phyloP scores from a whole-genome alignment of 1,284 basidiomycete genomes.

The Leccinum variabile region DNA sequence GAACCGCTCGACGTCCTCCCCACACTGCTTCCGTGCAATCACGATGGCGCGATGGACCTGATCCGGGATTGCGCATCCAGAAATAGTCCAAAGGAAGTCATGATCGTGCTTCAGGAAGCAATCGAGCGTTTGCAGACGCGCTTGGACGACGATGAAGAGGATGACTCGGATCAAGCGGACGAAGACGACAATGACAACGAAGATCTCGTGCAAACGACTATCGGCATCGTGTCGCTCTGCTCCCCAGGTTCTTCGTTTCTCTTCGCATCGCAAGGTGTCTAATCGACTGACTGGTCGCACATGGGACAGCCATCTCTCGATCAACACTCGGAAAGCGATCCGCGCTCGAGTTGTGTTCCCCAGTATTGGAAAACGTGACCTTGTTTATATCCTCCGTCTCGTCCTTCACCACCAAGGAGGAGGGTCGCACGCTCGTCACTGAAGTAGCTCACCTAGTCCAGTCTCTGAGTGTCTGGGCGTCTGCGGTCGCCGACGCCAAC shows the following conservation, averaged over 20 bases:
- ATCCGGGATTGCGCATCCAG: slow-evolving; percentile 23
- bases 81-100: slow-evolving; percentile 51
- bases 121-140: slow-evolving; percentile 46
- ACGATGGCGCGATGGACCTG: slow-evolving; percentile 23
- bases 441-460: slow-evolving; percentile 37
- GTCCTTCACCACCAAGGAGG: slow-evolving; percentile 26
- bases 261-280: background rate
- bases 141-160: slow-evolving; percentile 30
- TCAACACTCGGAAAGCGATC: slow-evolving; percentile 46
- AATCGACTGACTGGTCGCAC: background rate
- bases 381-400: slow-evolving; percentile 35
- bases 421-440: slow-evolving; percentile 42
- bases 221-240: slow-evolving; percentile 42
- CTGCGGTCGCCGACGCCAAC: slow-evolving; percentile 18
- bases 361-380: slow-evolving; percentile 44
- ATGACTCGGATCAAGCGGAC: slow-evolving; percentile 31
- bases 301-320: slow-evolving; percentile 48
- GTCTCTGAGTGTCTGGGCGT: slow-evolving; percentile 36
- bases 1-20: slow-evolving; percentile 33
- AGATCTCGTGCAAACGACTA: slow-evolving; percentile 33
- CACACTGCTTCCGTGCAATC: slow-evolving; percentile 23
- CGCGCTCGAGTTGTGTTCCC: slow-evolving; percentile 43
- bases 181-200: slow-evolving; percentile 18
- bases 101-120: slow-evolving; percentile 60
- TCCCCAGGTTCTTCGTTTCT: slow-evolving; percentile 36